phyloP scores from a whole-genome alignment of 2,329 filamentous ascomycete species.

The Cercospora sp. region DNA sequence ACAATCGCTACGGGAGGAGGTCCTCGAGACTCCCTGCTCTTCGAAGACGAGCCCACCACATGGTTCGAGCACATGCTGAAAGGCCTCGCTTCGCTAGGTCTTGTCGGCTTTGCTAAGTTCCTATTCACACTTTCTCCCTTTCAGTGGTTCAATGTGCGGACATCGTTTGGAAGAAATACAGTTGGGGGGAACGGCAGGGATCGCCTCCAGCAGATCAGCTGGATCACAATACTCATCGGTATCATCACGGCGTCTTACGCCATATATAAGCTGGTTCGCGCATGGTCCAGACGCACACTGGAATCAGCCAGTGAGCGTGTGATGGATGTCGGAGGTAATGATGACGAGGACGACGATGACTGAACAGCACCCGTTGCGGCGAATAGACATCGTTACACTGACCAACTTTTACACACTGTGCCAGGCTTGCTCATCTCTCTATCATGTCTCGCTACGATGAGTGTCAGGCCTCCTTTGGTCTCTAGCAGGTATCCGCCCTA shows the following conservation, averaged over 20 bases:
- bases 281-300: conserved; percentile 70
- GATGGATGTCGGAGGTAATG: conserved; percentile 72
- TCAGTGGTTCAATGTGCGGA: conserved; percentile 70
- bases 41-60: conserved; percentile 55
- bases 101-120: conserved; percentile 82
- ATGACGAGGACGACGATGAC: conserved; percentile 56
- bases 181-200: conserved; percentile 67
- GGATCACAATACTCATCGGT: conserved; percentile 77
- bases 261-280: conserved; percentile 78
- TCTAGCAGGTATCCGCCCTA: conserved; percentile 61
- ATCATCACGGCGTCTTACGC: conserved; percentile 78
- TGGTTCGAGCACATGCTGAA: conserved; percentile 88
- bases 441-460: background rate
- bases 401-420: background rate
- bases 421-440: background rate
- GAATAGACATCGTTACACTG: conserved; percentile 1
- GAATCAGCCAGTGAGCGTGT: conserved; percentile 77
- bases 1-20: conserved; percentile 41
- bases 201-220: conserved; percentile 74
- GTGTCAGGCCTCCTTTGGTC: background rate
- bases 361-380: conserved; percentile 15
- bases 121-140: conserved; percentile 72
- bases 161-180: conserved; percentile 47
- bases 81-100: conserved; percentile 83
- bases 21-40: conserved; percentile 36